Evolutionary conservation across 768 basidiomycete species (phyloP).

Genomic region (Xanthoconium stramineum): DNA sequence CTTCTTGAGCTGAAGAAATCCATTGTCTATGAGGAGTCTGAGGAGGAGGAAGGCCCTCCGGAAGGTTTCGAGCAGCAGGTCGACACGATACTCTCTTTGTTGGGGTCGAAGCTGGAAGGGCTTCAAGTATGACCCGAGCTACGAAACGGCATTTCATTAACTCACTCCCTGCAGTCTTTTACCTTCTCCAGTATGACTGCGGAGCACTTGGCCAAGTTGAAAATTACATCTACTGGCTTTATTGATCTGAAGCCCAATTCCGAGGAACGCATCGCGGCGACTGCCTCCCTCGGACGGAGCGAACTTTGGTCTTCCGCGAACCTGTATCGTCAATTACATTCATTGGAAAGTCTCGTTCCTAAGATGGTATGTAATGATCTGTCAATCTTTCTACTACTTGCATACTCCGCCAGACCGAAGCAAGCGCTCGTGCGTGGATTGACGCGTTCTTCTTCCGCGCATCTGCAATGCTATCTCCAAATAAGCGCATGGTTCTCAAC

Average conservation of each 20-base stretch:
- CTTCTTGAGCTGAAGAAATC: not conserved
- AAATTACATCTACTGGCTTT: no score
- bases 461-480: not conserved
- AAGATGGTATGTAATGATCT: not conserved
- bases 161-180: no score
- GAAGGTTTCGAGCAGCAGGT: not conserved
- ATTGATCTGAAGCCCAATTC: no score
- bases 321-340: not conserved
- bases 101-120: not conserved
- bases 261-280: no score
- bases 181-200: no score
- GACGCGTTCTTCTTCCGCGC: not conserved
- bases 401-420: not conserved
- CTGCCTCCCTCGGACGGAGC: no score
- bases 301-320: not conserved
- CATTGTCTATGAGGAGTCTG: not conserved
- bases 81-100: not conserved
- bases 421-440: not conserved
- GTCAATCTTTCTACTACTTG: not conserved
- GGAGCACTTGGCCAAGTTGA: no score
- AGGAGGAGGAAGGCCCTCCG: not conserved
- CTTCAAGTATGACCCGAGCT: no score
- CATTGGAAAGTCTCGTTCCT: not conserved
- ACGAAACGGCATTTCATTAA: no score
- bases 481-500: not conserved